Evolutionary conservation across 1,139 yeast species (phyloP), one percentile per base, ranked within the genome.

Genomic region (Candida tropicalis): DNA sequence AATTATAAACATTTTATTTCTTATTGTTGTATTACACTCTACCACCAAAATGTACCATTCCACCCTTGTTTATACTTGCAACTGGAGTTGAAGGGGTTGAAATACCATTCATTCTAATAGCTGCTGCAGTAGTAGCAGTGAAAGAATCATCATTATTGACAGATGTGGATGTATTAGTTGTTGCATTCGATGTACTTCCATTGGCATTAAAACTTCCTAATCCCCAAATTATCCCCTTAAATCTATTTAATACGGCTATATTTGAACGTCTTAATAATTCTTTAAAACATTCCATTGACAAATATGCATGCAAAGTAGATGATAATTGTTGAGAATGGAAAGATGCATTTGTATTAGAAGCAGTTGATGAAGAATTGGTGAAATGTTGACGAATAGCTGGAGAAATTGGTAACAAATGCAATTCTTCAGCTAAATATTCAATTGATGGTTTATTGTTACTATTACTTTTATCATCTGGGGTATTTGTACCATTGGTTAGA

Each of bases 251-350:
- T 16, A 53, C 41, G 46, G 70, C 75, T 44, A 60, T 66, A 10
- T 66, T 63, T 35, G 77, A 56, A 49, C 67, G 72, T 55, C 75
- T 67, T 47, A 75, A 75, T 37, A 81, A 59, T 53, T 80, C 84
- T 51, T 79, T 76, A 51, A 79, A 78, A 44, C 84, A 77, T 51
- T 81, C 75, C 70, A 78, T 70, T 16, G 83, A 77, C 49, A 81
- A 65, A 45, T 80, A 70, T 36, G 86, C 81, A 52, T 73, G 77
- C 49, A 73, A 63, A 3, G 77, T 70, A 5, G 76, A 70, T 5
- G 77, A 70, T 68, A 72, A 68, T 50, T 70, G 77, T 47, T 63
- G 72, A 45, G 64, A 70, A 36, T 64, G 69, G 38, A 38, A 40
- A 10, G 42, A 28, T 25, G 60, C 63, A 9, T 64, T 51, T 42